Base-by-base conservation (phyloP, 179 eudicot genomes). In the Vitellaria paradoxa region DNA sequence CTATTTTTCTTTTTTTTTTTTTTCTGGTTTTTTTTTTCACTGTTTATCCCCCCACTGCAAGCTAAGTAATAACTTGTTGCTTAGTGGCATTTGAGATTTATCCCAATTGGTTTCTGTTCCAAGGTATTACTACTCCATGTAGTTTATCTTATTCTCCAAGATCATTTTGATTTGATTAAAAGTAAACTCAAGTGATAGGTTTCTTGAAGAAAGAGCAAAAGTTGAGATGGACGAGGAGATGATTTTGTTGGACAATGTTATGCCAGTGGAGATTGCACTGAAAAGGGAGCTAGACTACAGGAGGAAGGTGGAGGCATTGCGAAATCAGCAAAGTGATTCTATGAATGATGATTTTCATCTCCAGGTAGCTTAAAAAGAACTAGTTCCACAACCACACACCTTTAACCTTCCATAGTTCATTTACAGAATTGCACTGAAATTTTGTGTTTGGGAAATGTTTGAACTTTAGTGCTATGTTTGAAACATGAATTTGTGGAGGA, bases 261-360 rank as follows among this genome's bases (percentile, higher is more conserved):
- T 82, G 84, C 76, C 84, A 30, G 81, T 75, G n/a, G 84, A 82
- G 79, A 68, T 82, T 70, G 84, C 84, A 24, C 60, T 82, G 45
- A 78, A 79, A 82, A 75, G 84, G 77, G 84, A 82, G 79, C 56
- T 74, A 8, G 81, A 82, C 63, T 82, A 78, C 60, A 74, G 84
- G 53, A 78, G 62, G 59, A 82, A 82, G 70, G 59, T 82, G 65
- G 84, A 78, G 61, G 56, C 56, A 69, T 78, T 71, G 62, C 73
- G 70, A 5, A 62, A 40, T 60, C 75, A 69, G 12, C 79, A 49
- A 42, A 53, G 24, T 52, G 79, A 75, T 53, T 71, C 73, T 30
- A 68, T 23, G 24, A 79, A 73, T 70, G 73, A 75, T 14, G 9
- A 24, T 30, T 57, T 75, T 20, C 79, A 26, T 9, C n/a, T 65